Percentiles rank a stretch among this genome's conserved stretches.
Evolutionary conservation across 306 rosid genomes (phyloP).

Genomic region (Urtica urens): DNA sequence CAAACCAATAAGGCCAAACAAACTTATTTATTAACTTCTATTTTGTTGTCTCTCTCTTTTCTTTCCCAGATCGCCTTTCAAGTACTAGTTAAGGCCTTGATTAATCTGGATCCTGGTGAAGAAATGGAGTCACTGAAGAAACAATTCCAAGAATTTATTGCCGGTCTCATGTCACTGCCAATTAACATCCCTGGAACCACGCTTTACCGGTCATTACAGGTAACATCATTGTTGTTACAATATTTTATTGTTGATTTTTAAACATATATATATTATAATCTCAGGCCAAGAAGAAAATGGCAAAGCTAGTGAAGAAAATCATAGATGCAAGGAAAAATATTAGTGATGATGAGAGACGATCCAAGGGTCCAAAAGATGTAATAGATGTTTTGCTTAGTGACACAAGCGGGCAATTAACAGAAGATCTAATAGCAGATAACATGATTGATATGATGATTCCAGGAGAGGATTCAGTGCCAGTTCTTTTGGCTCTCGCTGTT

Average conservation of each 20-base stretch:
- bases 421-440: conserved; percentile 77
- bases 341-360: conserved; percentile 14
- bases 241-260: not conserved
- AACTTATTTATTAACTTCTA: too few relatives aligned
- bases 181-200: conserved; percentile 78
- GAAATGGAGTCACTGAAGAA: conserved; percentile 72
- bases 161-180: conserved; percentile 92
- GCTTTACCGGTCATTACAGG: conserved; percentile 77
- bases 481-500: conserved; percentile 77
- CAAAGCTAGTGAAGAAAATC: conserved; percentile 44
- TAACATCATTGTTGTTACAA: too few relatives aligned
- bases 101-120: conserved; percentile 68
- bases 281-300: conserved; percentile 96
- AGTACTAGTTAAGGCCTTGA: conserved; percentile 75
- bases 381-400: conserved; percentile 78
- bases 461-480: conserved; percentile 94
- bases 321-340: conserved; percentile 41
- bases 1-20: conserved; percentile 1
- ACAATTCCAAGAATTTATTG: conserved; percentile 69
- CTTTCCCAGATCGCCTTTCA: conserved; percentile 75
- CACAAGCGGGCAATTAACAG: conserved; percentile 53
- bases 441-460: conserved; percentile 99
- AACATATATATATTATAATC: not conserved
- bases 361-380: conserved; percentile 55
- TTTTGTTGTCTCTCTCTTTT: too few relatives aligned